Conservation (phyloP, 2,329 filamentous ascomycete species). For the Aspergillus clavatus region DNA sequence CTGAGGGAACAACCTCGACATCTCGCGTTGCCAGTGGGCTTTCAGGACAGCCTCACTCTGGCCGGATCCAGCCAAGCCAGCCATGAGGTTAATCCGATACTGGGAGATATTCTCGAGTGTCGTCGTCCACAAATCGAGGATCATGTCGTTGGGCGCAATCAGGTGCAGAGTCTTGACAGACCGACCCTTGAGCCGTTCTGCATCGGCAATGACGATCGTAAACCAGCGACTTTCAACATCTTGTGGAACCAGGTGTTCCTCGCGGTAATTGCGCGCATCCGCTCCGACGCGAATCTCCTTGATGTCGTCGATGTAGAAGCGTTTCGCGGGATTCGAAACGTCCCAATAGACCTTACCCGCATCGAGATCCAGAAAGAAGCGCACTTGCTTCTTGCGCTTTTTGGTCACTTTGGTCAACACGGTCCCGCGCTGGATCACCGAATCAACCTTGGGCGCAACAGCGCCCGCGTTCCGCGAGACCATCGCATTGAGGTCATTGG, state of each 20-base stretch:
- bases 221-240: slow-evolving; percentile 72
- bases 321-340: slow-evolving; percentile 69
- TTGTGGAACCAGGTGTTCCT: slow-evolving; percentile 70
- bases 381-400: slow-evolving; percentile 68
- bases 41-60: slow-evolving; percentile 78
- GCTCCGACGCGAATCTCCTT: slow-evolving; percentile 79
- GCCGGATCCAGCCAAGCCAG: slow-evolving; percentile 68
- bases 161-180: slow-evolving; percentile 77
- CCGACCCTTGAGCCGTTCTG: slow-evolving; percentile 68
- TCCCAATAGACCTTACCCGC: slow-evolving; percentile 88
- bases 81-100: slow-evolving; percentile 85
- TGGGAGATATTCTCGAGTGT: slow-evolving; percentile 80
- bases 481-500: slow-evolving; percentile 33
- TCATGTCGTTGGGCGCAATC: slow-evolving; percentile 67
- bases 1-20: slow-evolving; percentile 60
- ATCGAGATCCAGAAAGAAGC: slow-evolving; percentile 74
- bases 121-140: slow-evolving; percentile 73
- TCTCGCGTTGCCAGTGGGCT: slow-evolving; percentile 81
- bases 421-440: slow-evolving; percentile 72
- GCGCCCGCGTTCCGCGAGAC: slow-evolving; percentile 34
- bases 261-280: slow-evolving; percentile 82
- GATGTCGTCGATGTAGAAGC: slow-evolving; percentile 92
- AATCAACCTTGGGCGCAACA: slow-evolving; percentile 66
- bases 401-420: slow-evolving; percentile 77
- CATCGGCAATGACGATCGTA: slow-evolving; percentile 79